Conservation (phyloP, 2,329 filamentous ascomycete species). For the Calonectria leucothoes region DNA sequence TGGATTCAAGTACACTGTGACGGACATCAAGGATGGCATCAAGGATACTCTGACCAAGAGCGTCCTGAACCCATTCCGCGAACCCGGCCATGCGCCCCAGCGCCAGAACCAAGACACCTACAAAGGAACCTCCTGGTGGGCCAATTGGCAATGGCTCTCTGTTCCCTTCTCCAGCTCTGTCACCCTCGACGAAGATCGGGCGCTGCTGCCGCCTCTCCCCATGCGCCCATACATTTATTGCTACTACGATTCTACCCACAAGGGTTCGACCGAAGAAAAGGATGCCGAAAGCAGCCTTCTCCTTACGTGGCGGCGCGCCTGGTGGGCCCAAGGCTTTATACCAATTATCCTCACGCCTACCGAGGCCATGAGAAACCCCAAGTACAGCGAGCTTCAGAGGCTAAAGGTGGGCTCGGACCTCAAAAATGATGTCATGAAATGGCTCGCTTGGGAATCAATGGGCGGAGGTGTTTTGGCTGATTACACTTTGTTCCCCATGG, state of each 20-base stretch:
- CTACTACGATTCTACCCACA: conserved; percentile 80
- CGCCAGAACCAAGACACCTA: conserved; percentile 82
- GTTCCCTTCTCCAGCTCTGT: conserved; percentile 85
- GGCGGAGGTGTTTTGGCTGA: conserved; percentile 84
- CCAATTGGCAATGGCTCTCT: conserved; percentile 89
- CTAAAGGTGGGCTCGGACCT: conserved; percentile 70
- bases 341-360: conserved; percentile 83
- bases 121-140: conserved; percentile 86
- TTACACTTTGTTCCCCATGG: conserved; percentile 88
- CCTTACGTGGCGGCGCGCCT: conserved; percentile 89
- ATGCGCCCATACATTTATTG: conserved; percentile 85
- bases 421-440: conserved; percentile 80
- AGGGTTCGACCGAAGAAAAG: conserved; percentile 71
- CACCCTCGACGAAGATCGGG: conserved; percentile 83
- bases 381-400: conserved; percentile 77
- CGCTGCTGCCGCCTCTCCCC: conserved; percentile 81
- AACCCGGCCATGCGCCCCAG: conserved; percentile 77
- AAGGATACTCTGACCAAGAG: conserved; percentile 55
- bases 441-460: conserved; percentile 95
- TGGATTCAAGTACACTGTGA: conserved; percentile 57
- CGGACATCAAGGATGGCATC: conserved; percentile 54
- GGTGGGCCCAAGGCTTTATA: conserved; percentile 94
- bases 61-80: conserved; percentile 74
- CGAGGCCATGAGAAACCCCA: conserved; percentile 85
- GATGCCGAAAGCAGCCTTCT: conserved; percentile 84